Percentiles rank a stretch among this genome's conserved stretches.
phyloP scores from a whole-genome alignment of 495 filamentous ascomycete species.

The Margaritispora aquatica region DNA sequence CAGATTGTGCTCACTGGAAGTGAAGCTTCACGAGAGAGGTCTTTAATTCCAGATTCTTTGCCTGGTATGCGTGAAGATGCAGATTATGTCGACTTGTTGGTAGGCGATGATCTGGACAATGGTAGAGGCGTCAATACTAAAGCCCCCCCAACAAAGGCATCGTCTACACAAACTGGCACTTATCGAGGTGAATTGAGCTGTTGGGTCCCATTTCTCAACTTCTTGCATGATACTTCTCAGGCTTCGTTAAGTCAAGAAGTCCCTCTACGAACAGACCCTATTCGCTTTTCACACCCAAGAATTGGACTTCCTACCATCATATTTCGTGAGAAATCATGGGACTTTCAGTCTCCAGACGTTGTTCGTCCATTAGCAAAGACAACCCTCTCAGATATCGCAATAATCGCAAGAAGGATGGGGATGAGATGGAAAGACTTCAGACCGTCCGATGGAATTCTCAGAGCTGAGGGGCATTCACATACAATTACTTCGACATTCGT shows the following conservation, averaged over 20 bases:
- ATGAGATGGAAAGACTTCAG: slow-evolving; percentile 31
- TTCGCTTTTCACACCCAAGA: neutral
- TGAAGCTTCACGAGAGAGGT: slow-evolving; percentile 1
- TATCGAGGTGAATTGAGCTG: slow-evolving; percentile 11
- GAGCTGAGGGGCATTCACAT: slow-evolving; percentile 29
- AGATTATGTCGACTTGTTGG: neutral
- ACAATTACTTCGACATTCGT: slow-evolving; percentile 25
- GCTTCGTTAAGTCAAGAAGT: neutral
- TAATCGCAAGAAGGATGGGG: slow-evolving; percentile 28
- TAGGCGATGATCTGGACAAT: neutral
- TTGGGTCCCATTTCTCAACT: slow-evolving; percentile 16
- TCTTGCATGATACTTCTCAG: slow-evolving; percentile 10
- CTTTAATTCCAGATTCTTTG: neutral
- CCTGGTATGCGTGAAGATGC: neutral
- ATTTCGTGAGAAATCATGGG: slow-evolving; percentile 27
- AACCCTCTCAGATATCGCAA: slow-evolving; percentile 25
- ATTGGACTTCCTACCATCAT: slow-evolving; percentile 14
- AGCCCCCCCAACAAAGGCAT: too few relatives aligned
- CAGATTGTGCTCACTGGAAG: slow-evolving; percentile 12
- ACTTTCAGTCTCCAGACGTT: slow-evolving; percentile 30
- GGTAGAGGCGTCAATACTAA: too few relatives aligned
- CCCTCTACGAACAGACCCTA: neutral
- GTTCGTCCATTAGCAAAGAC: slow-evolving; percentile 26
- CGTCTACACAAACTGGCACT: neutral
- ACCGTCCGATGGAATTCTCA: slow-evolving; percentile 25